Conservation (phyloP, 495 filamentous ascomycete species). For the Thermochaetoides thermophila region DNA sequence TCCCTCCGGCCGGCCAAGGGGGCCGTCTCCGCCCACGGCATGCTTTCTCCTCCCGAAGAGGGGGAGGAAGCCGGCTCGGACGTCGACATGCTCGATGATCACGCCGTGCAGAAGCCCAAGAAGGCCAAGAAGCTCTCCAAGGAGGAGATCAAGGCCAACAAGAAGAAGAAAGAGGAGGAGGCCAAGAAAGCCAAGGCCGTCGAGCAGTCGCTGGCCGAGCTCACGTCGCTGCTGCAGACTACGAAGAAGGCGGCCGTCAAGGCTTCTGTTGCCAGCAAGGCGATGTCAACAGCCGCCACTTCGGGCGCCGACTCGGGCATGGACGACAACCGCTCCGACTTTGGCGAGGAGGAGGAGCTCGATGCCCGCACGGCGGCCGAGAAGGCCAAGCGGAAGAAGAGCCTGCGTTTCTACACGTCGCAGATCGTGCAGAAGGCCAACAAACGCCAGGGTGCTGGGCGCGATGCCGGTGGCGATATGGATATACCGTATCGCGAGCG, state of each 20-base stretch:
- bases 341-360: conserved; percentile 43
- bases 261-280: conserved; percentile 16
- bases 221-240: conserved; percentile 27
- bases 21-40: conserved; percentile 6
- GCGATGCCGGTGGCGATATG: conserved; percentile 73
- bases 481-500: conserved; percentile 88
- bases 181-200: conserved; percentile 30
- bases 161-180: conserved; percentile 19
- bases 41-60: conserved; percentile 25
- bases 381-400: conserved; percentile 75
- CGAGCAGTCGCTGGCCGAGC: conserved; percentile 33
- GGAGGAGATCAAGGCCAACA: conserved; percentile 14
- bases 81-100: conserved; percentile 14
- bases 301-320: conserved; percentile 15
- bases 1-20: conserved; percentile 27
- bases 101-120: conserved; percentile 9
- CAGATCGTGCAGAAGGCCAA: conserved; percentile 87
- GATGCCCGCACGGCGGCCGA: conserved; percentile 47
- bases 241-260: conserved; percentile 25
- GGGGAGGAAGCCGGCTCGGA: too few relatives aligned
- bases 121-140: conserved; percentile 20
- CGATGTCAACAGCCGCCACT: conserved; percentile 12
- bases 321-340: conserved; percentile 45
- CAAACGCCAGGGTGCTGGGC: conserved; percentile 66
- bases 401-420: conserved; percentile 87